Base-by-base conservation (phyloP, 345 rosid species). In the Pseudoturritis turrita region DNA sequence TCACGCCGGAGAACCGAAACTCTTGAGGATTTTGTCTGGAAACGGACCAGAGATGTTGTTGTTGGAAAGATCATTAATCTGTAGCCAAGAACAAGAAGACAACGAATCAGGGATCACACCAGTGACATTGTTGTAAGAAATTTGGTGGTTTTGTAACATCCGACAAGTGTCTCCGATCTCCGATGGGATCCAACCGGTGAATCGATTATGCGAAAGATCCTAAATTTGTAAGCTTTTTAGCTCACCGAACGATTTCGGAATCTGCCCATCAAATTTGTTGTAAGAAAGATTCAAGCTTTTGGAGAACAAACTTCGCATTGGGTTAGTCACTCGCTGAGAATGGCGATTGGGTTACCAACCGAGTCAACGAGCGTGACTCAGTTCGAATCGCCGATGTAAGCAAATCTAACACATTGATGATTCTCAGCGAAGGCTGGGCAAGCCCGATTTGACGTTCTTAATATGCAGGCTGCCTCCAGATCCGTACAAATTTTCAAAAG, bases 41-140 rank as follows among this genome's bases (percentile, higher is more conserved):
- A 94, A 88, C 37, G 84, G 83, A 33, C 98, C 98, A 0, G 98
- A 79, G 54, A 94, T 66, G 53, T 87, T 89, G 83, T 94, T 94
- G 81, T 84, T 94, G 22, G 98, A 94, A 43, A 94, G 79, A 76
- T 94, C 95, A 22, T 91, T 86, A 52, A 52, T 31, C 68, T 85
- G 88, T 65, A 94, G 80, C 87, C 71, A 84, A 28, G 91, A 84
- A 62, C 98, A 94, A 0, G 89, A 61, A 5, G 96, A 83, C 29
- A 94, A 78, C 5, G 90, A 72, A 29, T 19, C 75, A 12, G 97
- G 97, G 55, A 94, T 76, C 45, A 89, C 73, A 45, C 97, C 98
- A 0, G 91, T 82, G 29, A 94, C 62, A 87, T 94, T 91, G 83
- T 94, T 94, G 75, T 72, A 62, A 55, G 90, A 84, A 60, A 94